phyloP scores from a whole-genome alignment of 345 rosid genomes.

The Adansonia digitata region DNA sequence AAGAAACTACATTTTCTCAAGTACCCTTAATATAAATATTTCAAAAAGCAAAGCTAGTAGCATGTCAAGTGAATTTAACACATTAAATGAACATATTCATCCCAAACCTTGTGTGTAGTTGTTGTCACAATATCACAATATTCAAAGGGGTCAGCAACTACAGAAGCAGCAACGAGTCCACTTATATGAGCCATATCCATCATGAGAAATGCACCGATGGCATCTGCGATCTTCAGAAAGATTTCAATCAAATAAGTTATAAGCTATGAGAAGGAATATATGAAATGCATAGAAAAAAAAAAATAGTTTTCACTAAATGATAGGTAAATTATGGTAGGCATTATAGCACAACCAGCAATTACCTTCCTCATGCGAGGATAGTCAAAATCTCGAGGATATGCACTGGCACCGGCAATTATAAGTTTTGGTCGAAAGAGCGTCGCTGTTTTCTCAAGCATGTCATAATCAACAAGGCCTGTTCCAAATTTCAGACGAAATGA shows the following conservation, averaged over 20 bases:
- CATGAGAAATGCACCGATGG: constrained; percentile 91
- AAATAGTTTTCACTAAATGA: background rate
- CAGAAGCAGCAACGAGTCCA: constrained; percentile 95
- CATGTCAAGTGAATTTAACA: background rate
- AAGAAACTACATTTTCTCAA: background rate
- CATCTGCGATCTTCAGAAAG: constrained; percentile 71
- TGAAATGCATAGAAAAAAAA: background rate
- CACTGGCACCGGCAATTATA: constrained; percentile 96
- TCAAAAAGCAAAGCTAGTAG: background rate
- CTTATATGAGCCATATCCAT: constrained; percentile 99
- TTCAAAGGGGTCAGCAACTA: constrained; percentile 77
- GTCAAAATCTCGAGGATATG: constrained; percentile 91
- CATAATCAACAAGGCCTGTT: constrained; percentile 79
- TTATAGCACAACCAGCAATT: constrained; percentile 4
- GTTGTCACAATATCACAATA: constrained; percentile 92
- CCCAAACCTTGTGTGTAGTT: constrained; percentile 78
- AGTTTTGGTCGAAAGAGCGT: constrained; percentile 83
- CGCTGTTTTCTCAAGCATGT: constrained; percentile 93
- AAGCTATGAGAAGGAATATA: constrained; percentile 3
- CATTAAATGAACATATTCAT: background rate
- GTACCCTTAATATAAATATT: background rate
- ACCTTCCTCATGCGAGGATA: constrained; percentile 95
- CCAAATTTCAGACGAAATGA: constrained; percentile 12
- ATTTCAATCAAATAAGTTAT: constrained; percentile 24
- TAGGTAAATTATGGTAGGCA: background rate